Conservation (phyloP, 345 rosid genomes). For the Murraya paniculata region DNA sequence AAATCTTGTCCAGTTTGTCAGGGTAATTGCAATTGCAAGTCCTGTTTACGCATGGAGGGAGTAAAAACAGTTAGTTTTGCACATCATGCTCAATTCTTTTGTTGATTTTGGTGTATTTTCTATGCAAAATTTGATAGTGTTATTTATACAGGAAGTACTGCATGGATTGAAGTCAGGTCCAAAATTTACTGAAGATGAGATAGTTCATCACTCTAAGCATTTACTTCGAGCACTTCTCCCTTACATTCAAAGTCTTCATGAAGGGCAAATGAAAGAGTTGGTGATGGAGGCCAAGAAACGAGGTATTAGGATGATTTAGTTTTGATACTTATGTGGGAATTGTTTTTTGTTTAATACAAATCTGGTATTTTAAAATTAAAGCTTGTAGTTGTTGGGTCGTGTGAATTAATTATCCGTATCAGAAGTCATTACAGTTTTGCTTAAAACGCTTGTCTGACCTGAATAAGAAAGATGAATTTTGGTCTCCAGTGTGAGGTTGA, state of each 20-base stretch:
- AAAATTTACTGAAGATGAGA: conserved; percentile 5
- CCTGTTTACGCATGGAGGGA: conserved; percentile 53
- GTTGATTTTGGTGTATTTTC: neutral
- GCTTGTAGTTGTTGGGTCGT: neutral
- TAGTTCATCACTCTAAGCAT: conserved; percentile 24
- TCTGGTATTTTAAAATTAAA: neutral
- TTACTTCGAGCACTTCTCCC: conserved; percentile 35
- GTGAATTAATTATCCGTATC: neutral
- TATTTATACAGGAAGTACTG: conserved; percentile 4
- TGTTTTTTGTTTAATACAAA: neutral
- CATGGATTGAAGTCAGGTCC: conserved; percentile 15
- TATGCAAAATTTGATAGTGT: neutral
- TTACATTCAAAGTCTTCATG: conserved; percentile 23
- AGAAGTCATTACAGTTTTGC: neutral
- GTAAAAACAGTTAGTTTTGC: conserved; percentile 29
- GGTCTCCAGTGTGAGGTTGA: neutral
- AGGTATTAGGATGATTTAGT: conserved; percentile 28
- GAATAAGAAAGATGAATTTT: neutral
- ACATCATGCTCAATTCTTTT: neutral
- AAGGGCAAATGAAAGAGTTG: conserved; percentile 38
- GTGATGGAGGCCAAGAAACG: conserved; percentile 26
- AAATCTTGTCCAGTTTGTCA: conserved; percentile 49
- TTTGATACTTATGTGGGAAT: neutral
- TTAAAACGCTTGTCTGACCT: neutral
- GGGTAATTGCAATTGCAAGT: conserved; percentile 58